Percentiles rank a stretch among this genome's conserved stretches.
These are phyloP conservation scores for Fagus sylvatica DNA, from an alignment of 306 rosid genomes.

Conservation along the genomic window DNA sequence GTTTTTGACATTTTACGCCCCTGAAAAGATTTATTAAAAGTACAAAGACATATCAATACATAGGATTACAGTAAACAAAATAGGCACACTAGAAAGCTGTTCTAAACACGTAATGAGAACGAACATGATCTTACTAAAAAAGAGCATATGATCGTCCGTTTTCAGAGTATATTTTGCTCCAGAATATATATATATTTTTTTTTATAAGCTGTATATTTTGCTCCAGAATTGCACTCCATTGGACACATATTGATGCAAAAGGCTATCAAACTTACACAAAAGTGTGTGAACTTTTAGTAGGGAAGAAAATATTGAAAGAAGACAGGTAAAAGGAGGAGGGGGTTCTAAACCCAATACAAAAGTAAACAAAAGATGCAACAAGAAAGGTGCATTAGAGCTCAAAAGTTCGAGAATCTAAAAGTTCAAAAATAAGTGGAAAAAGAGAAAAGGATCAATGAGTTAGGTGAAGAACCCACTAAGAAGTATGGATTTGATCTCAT, in stretches of 20 bases:
- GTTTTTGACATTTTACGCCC: slow-evolving; percentile 98
- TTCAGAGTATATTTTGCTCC: background rate
- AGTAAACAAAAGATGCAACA: background rate
- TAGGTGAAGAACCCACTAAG: no score
- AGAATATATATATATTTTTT: no score
- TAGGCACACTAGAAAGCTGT: background rate
- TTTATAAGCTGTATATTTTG: no score
- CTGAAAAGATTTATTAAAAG: slow-evolving; percentile 41
- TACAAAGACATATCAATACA: slow-evolving; percentile 12
- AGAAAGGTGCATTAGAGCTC: background rate
- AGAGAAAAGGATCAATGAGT: background rate
- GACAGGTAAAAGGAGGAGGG: background rate
- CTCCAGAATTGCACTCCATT: background rate
- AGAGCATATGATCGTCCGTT: background rate
- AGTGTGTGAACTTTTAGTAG: background rate
- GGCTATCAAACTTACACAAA: no score
- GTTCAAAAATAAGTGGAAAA: background rate
- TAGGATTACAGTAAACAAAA: background rate
- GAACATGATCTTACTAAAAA: background rate
- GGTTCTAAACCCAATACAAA: no score
- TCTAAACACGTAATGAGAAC: background rate
- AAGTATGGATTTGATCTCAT: background rate
- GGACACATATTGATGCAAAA: background rate
- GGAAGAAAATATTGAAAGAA: background rate
- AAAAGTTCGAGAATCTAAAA: background rate